These are phyloP conservation scores for Dysphania ambrosioides DNA, from an alignment of 148 eudicot genomes.

Conservation along the genomic window DNA sequence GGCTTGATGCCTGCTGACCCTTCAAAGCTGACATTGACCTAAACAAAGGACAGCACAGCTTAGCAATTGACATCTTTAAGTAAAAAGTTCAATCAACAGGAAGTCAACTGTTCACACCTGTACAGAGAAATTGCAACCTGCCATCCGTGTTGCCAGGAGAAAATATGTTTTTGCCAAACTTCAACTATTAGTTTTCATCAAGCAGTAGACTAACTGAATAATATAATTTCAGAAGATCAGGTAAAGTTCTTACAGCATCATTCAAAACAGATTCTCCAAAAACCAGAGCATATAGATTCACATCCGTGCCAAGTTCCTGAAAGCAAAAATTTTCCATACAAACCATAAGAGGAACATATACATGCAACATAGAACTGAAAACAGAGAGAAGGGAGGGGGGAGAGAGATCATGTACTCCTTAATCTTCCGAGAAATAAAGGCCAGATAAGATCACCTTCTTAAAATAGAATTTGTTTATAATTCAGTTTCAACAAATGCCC, in stretches of 20 bases:
- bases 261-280: slow-evolving; percentile 98
- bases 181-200: slow-evolving; percentile 5
- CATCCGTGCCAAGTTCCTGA: slow-evolving; percentile 97
- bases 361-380: background rate
- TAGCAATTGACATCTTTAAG: background rate
- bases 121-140: slow-evolving; percentile 99
- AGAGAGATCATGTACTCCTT: background rate
- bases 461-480: background rate
- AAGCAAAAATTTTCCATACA: slow-evolving; percentile 4
- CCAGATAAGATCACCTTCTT: background rate
- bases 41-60: slow-evolving; percentile 22
- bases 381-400: background rate
- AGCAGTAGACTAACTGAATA: slow-evolving; percentile 11
- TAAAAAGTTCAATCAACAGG: slow-evolving; percentile 11
- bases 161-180: slow-evolving; percentile 20
- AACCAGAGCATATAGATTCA: slow-evolving; percentile 93
- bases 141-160: slow-evolving; percentile 29
- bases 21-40: slow-evolving; percentile 90
- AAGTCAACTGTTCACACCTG: slow-evolving; percentile 53
- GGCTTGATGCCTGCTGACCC: slow-evolving; percentile 65
- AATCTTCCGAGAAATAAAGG: background rate
- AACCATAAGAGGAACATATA: background rate
- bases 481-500: background rate
- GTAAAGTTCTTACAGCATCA: slow-evolving; percentile 78
- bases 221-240: slow-evolving; percentile 13